Conservation (phyloP, 1,284 basidiomycete species). For the Pulveroboletus sp. region DNA sequence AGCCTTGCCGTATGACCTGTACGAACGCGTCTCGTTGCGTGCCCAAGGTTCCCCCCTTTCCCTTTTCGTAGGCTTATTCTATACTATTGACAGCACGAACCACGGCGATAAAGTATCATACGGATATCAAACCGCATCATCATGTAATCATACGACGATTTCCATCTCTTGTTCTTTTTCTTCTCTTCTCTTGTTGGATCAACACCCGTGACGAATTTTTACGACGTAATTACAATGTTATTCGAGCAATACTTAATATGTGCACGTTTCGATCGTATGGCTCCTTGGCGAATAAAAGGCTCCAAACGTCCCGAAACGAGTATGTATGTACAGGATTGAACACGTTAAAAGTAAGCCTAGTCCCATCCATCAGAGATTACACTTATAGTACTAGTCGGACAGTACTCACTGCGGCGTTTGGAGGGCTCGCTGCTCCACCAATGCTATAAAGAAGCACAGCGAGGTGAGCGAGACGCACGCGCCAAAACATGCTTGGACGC, state of each 20-base stretch:
- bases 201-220: conserved; percentile 25
- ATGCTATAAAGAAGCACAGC: conserved; percentile 41
- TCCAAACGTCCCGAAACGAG: neutral
- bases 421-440: conserved; percentile 66
- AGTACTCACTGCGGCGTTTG: conserved; percentile 66
- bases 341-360: conserved; percentile 37
- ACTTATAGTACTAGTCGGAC: neutral
- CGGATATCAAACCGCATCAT: conserved; percentile 18
- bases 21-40: conserved; percentile 4
- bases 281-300: neutral
- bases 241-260: conserved; percentile 23
- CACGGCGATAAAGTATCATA: conserved; percentile 22
- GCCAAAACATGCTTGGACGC: conserved; percentile 23
- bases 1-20: conserved; percentile 34
- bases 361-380: conserved; percentile 2
- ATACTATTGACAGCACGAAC: conserved; percentile 36
- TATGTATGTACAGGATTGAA: neutral
- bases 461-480: neutral
- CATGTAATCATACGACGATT: conserved; percentile 34
- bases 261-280: neutral
- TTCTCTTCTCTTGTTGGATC: conserved; percentile 5
- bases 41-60: neutral
- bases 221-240: conserved; percentile 31
- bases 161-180: neutral
- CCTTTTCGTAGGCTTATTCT: conserved; percentile 37